Evolutionary conservation across 345 rosid species (phyloP).

Genomic region (Gossypium rotundifolium): DNA sequence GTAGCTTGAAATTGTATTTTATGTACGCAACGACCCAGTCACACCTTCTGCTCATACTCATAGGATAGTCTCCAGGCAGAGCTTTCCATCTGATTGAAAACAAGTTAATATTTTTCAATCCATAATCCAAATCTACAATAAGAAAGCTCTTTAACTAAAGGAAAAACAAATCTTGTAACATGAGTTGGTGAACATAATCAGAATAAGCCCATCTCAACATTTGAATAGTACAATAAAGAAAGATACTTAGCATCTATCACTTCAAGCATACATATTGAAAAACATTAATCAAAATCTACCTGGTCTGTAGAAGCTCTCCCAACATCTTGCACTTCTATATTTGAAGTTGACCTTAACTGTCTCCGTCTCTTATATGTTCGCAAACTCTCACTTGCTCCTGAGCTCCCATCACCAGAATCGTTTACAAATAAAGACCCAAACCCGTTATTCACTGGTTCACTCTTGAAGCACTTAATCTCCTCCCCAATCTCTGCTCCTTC

Average conservation of each 20-base stretch:
- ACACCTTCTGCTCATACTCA: background rate
- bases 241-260: background rate
- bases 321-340: constrained; percentile 29
- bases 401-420: constrained; percentile 36
- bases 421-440: constrained; percentile 24
- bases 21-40: background rate
- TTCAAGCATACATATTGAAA: background rate
- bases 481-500: constrained; percentile 24
- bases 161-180: background rate
- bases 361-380: constrained; percentile 78
- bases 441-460: constrained; percentile 34
- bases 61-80: background rate
- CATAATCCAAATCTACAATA: background rate
- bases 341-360: constrained; percentile 32
- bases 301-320: constrained; percentile 33
- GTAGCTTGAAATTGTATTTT: background rate
- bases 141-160: background rate
- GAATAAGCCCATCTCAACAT: background rate
- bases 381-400: constrained; percentile 33
- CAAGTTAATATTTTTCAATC: background rate
- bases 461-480: constrained; percentile 23
- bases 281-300: constrained; percentile 30
- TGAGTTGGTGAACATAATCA: background rate
- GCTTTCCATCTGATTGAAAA: background rate
- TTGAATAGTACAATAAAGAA: background rate